Evolutionary conservation across 495 filamentous ascomycete species (phyloP).

Genomic region (Xylaria nigripes): DNA sequence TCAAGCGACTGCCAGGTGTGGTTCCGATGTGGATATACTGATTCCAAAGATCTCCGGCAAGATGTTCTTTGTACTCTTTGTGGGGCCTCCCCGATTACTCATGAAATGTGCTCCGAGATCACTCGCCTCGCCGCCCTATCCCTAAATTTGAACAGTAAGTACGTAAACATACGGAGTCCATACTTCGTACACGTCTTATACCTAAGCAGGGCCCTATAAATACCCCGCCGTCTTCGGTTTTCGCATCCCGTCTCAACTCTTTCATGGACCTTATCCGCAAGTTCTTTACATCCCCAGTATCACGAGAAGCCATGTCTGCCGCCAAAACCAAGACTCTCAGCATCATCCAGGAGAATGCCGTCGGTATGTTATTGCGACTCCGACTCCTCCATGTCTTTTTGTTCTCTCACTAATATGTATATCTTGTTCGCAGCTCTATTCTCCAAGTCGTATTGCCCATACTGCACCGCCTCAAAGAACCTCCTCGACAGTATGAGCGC

Average conservation of each 20-base stretch:
- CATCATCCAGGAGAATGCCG: conserved; percentile 87
- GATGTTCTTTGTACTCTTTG: too few species aligned
- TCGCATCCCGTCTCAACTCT: conserved; percentile 20
- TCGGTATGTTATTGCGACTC: conserved; percentile 66
- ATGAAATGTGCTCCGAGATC: too few species aligned
- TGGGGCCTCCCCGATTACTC: too few species aligned
- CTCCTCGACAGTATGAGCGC: conserved; percentile 61
- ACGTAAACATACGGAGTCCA: too few species aligned
- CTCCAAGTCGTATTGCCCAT: conserved; percentile 95
- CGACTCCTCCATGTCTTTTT: not conserved
- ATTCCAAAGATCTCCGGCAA: too few species aligned
- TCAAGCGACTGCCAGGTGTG: too few species aligned
- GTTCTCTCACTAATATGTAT: not conserved
- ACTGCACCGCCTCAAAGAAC: conserved; percentile 73
- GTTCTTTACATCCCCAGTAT: conserved; percentile 59
- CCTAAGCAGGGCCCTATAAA: too few species aligned
- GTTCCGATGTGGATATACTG: too few species aligned
- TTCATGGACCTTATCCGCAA: conserved; percentile 72
- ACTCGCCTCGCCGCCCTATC: too few species aligned
- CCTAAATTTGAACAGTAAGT: too few species aligned
- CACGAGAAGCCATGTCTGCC: conserved; percentile 65
- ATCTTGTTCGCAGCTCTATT: conserved; percentile 60
- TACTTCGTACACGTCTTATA: too few species aligned
- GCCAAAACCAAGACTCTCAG: conserved; percentile 77
- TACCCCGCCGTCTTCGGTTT: conserved; percentile 9